Evolutionary conservation across 768 basidiomycete genomes (phyloP).

Genomic region (Amanita phalloides): DNA sequence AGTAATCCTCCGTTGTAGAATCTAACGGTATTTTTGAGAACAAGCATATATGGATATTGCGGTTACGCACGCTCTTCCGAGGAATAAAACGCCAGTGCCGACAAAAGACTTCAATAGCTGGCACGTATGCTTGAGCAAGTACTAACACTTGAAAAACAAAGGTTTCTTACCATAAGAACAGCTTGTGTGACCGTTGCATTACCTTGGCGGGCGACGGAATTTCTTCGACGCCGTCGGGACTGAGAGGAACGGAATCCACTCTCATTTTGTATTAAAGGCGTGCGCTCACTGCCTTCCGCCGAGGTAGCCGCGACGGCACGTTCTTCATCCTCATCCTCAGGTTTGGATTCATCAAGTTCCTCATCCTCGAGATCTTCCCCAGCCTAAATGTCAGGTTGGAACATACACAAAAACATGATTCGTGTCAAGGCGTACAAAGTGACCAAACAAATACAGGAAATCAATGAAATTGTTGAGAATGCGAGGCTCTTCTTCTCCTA

Average conservation of each 20-base stretch:
- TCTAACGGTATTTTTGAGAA: conserved; percentile 24
- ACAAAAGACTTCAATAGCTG: conserved; percentile 90
- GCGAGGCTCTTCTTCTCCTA: conserved; percentile 50
- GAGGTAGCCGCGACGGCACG: conserved; percentile 4
- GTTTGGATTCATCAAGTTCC: conserved; percentile 69
- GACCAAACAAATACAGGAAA: conserved; percentile 90
- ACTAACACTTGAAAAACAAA: background rate
- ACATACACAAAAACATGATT: background rate
- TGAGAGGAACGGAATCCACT: conserved; percentile 19
- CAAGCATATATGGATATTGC: background rate
- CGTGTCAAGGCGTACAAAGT: conserved; percentile 60
- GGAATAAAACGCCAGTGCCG: conserved; percentile 91
- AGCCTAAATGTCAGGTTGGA: conserved; percentile 38
- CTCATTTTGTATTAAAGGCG: conserved; percentile 39
- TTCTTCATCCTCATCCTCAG: conserved; percentile 41
- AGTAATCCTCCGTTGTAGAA: conserved; percentile 94
- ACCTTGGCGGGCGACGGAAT: conserved; percentile 56
- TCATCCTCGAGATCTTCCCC: conserved; percentile 86
- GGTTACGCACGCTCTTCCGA: conserved; percentile 77
- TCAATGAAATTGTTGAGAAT: conserved; percentile 86
- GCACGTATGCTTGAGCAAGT: background rate
- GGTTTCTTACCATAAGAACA: conserved; percentile 76
- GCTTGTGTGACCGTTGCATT: conserved; percentile 90
- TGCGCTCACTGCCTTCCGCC: conserved; percentile 28
- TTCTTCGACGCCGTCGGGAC: conserved; percentile 32